Evolutionary conservation across 768 basidiomycete species (phyloP).

Genomic region (Calocera cornea): DNA sequence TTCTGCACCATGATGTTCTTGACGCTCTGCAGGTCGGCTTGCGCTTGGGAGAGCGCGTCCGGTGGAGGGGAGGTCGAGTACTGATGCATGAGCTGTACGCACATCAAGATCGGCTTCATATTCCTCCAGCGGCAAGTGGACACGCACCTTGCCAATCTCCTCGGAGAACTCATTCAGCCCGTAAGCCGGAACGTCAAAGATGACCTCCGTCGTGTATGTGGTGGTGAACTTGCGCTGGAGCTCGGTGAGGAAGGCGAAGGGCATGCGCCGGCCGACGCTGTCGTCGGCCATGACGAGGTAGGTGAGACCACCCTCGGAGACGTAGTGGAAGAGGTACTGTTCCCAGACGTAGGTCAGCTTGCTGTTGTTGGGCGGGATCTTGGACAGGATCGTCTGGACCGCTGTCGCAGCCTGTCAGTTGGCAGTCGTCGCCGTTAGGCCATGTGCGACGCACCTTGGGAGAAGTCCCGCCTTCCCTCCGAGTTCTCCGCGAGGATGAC

Average conservation of each 20-base stretch:
- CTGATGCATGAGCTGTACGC: conserved; percentile 61
- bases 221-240: conserved; percentile 48
- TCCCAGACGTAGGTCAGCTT: conserved; percentile 66
- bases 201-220: conserved; percentile 22
- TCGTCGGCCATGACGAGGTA: conserved; percentile 95
- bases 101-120: conserved; percentile 40
- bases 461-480: conserved; percentile 70
- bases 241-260: conserved; percentile 83
- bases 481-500: conserved; percentile 81
- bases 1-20: conserved; percentile 99
- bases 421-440: neutral
- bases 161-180: conserved; percentile 26
- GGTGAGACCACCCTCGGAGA: conserved; percentile 73
- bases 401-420: conserved; percentile 30
- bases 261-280: conserved; percentile 83
- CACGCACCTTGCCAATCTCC: conserved; percentile 24
- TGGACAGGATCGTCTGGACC: conserved; percentile 76
- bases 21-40: conserved; percentile 43
- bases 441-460: conserved; percentile 45
- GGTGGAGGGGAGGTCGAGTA: conserved; percentile 78
- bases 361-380: conserved; percentile 85
- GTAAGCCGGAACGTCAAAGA: conserved; percentile 24
- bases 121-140: too few species aligned
- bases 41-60: conserved; percentile 83
- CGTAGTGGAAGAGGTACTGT: conserved; percentile 87